Conservation (phyloP, 2,329 filamentous ascomycete species). For the Aspergillus sergii region DNA sequence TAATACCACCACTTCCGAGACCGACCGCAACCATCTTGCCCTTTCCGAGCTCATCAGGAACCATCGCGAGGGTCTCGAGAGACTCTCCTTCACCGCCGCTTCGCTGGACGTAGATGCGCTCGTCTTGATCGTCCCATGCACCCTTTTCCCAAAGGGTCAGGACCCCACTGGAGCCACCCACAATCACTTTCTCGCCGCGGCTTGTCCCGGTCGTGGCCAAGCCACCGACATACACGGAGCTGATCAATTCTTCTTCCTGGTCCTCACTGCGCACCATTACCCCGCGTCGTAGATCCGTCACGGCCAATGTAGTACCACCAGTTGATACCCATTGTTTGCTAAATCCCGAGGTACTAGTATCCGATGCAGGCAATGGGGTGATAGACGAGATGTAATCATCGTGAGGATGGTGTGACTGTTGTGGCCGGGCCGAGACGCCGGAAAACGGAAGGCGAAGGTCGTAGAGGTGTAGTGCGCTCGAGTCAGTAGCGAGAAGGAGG, state of each 20-base stretch:
- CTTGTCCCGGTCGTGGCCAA: conserved; percentile 67
- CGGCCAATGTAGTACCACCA: conserved; percentile 84
- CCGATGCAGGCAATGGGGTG: conserved; percentile 76
- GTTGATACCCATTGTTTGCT: conserved; percentile 95
- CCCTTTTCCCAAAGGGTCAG: conserved; percentile 93
- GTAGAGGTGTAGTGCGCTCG: conserved; percentile 82
- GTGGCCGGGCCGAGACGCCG: conserved; percentile 64
- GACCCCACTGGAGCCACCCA: conserved; percentile 77
- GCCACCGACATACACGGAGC: conserved; percentile 75
- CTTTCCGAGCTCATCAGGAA: conserved; percentile 70
- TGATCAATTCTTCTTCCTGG: conserved; percentile 91
- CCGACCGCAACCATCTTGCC: conserved; percentile 72
- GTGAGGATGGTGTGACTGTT: conserved; percentile 83
- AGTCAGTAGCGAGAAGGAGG: conserved; percentile 87
- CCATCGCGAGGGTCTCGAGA: conserved; percentile 72
- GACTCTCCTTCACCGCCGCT: conserved; percentile 70
- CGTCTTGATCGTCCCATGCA: conserved; percentile 92
- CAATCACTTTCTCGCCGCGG: conserved; percentile 74
- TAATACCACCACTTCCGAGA: conserved; percentile 76
- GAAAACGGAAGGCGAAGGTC: conserved; percentile 69
- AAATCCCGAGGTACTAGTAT: conserved; percentile 81
- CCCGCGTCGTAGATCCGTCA: conserved; percentile 84
- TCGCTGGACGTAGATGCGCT: conserved; percentile 75
- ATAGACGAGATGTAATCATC: conserved; percentile 91
- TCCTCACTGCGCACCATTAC: conserved; percentile 89